Evolutionary conservation across 2,329 filamentous ascomycete genomes (phyloP).

Genomic region (Xylariaceae sp.): DNA sequence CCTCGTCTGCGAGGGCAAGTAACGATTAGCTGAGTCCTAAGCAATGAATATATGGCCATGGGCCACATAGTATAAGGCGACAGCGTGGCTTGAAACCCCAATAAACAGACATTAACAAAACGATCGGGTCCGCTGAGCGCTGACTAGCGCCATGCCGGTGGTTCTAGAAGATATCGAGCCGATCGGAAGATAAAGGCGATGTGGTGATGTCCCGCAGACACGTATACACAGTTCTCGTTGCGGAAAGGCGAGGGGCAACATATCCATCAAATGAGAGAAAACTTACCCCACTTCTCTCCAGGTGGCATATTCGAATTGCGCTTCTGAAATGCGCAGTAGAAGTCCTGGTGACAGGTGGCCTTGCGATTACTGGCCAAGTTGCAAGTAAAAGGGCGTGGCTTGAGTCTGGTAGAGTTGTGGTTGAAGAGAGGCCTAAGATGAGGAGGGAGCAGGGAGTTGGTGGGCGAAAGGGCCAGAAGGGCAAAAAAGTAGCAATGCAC

Average conservation of each 20-base stretch:
- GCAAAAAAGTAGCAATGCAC: neutral
- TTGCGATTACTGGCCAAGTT: neutral
- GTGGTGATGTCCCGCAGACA: neutral
- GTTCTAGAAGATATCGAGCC: slow-evolving; percentile 1
- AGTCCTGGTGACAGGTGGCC: neutral
- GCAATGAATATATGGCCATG: slow-evolving; percentile 12
- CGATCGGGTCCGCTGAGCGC: slow-evolving; percentile 9
- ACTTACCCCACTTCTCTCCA: slow-evolving; percentile 41
- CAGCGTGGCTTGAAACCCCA: slow-evolving; percentile 6
- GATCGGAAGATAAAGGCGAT: neutral
- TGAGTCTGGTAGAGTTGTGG: neutral
- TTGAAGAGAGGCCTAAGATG: neutral
- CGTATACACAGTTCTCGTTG: neutral
- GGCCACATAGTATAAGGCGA: slow-evolving; percentile 8
- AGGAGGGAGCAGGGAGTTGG: neutral
- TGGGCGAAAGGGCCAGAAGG: neutral
- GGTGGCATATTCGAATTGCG: slow-evolving; percentile 33
- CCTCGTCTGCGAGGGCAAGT: slow-evolving; percentile 32
- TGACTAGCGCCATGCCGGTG: slow-evolving; percentile 10
- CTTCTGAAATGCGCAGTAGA: neutral
- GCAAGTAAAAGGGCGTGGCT: too few species aligned
- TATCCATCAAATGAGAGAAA: slow-evolving; percentile 9
- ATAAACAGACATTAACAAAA: too few species aligned
- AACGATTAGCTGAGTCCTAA: slow-evolving; percentile 23
- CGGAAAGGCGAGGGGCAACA: neutral